A percentile compares a stretch with the other conserved stretches of the same genome.
These are phyloP conservation scores for Cordyceps militaris DNA, from an alignment of 2,329 filamentous ascomycete species.

Conservation along the genomic window DNA sequence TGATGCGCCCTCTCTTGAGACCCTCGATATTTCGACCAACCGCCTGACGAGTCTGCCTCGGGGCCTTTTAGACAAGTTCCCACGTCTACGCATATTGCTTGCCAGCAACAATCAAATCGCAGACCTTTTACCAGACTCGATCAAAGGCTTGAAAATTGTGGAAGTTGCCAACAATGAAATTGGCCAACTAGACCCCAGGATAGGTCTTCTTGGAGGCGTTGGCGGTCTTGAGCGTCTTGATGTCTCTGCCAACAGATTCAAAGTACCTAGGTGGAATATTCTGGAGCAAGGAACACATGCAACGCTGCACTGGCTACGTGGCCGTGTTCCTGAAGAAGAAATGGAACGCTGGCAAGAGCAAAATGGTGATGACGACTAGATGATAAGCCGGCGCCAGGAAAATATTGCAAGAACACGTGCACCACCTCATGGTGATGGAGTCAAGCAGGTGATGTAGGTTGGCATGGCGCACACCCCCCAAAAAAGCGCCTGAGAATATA, in stretches of 20 bases:
- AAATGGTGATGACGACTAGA: conserved; percentile 29
- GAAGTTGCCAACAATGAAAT: conserved; percentile 83
- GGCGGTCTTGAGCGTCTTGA: conserved; percentile 60
- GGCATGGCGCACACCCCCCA: too few relatives aligned
- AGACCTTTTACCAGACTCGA: conserved; percentile 63
- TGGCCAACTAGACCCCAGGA: conserved; percentile 66
- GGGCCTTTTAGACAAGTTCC: conserved; percentile 58
- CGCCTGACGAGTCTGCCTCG: conserved; percentile 64
- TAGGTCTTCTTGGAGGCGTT: conserved; percentile 66
- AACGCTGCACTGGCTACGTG: conserved; percentile 71
- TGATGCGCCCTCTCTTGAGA: conserved; percentile 65
- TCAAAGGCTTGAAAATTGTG: conserved; percentile 67
- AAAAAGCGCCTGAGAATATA: not conserved
- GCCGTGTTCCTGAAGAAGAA: conserved; percentile 60
- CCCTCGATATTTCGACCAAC: conserved; percentile 77
- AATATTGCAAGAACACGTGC: too few relatives aligned
- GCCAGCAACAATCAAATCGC: conserved; percentile 73
- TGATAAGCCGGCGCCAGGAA: not conserved
- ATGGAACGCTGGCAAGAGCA: conserved; percentile 49
- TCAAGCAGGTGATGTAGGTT: too few relatives aligned
- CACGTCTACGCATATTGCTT: conserved; percentile 61
- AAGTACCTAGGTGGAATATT: conserved; percentile 77
- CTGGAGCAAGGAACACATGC: conserved; percentile 83
- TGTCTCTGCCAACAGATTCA: conserved; percentile 78
- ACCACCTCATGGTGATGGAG: too few relatives aligned